These are phyloP conservation scores for Pythium brachiatum DNA, from an alignment of 352 stramenopile species.

Conservation along the genomic window DNA sequence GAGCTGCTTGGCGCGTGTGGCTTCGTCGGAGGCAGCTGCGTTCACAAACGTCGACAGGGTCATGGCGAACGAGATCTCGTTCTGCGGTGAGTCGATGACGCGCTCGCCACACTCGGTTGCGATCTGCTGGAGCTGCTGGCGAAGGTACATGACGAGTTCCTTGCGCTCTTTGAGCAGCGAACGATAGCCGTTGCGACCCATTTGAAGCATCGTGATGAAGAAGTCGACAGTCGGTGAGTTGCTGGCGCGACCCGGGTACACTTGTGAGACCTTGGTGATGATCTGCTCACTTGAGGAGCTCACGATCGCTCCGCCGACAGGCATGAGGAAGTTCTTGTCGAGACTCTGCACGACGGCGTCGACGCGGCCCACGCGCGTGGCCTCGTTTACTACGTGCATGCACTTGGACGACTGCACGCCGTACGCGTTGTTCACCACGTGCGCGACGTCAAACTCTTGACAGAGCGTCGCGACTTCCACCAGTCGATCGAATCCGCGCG, in stretches of 20 bases:
- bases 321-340: slow-evolving; percentile 99
- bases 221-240: slow-evolving; percentile 95
- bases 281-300: slow-evolving; percentile 66
- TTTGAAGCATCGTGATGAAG: slow-evolving; percentile 98
- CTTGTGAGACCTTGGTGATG: slow-evolving; percentile 86
- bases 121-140: slow-evolving; percentile 60
- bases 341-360: slow-evolving; percentile 97
- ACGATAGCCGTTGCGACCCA: slow-evolving; percentile 89
- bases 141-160: slow-evolving; percentile 72
- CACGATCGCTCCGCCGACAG: slow-evolving; percentile 92
- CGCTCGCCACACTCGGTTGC: slow-evolving; percentile 88
- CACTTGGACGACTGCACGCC: slow-evolving; percentile 95
- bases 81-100: slow-evolving; percentile 87
- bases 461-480: slow-evolving; percentile 92
- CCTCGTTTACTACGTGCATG: slow-evolving; percentile 91
- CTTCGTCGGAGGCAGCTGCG: slow-evolving; percentile 20
- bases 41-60: slow-evolving; percentile 81
- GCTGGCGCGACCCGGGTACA: slow-evolving; percentile 96
- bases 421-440: slow-evolving; percentile 99
- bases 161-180: slow-evolving; percentile 87
- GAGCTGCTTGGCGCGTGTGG: slow-evolving; percentile 40
- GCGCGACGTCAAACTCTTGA: slow-evolving; percentile 67
- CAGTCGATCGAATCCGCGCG: slow-evolving; percentile 93
- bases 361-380: slow-evolving; percentile 89
- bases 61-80: slow-evolving; percentile 92